Evolutionary conservation across 2,329 filamentous ascomycete genomes (phyloP).

Genomic region (Magnaporthales sp.): DNA sequence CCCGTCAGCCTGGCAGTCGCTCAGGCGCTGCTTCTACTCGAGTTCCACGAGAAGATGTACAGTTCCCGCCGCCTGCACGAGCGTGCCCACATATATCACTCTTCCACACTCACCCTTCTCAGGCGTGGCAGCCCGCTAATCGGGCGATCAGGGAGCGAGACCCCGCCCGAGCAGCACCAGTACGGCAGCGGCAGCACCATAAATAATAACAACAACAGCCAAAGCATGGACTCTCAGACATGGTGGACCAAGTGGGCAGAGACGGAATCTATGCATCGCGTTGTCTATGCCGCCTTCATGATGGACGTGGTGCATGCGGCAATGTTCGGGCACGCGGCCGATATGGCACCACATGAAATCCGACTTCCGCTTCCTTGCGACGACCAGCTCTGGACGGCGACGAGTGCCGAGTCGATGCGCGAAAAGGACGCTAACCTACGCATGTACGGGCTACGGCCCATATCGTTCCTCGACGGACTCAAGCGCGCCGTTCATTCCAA

Average conservation of each 20-base stretch:
- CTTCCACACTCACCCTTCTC: constrained; percentile 76
- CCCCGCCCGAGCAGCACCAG: constrained; percentile 53
- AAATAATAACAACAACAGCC: constrained; percentile 18
- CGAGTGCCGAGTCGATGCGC: constrained; percentile 67
- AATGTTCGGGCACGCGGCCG: constrained; percentile 84
- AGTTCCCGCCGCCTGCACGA: constrained; percentile 77
- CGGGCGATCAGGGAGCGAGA: constrained; percentile 69
- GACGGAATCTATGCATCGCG: constrained; percentile 76
- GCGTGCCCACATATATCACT: constrained; percentile 82
- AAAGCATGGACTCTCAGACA: constrained; percentile 29
- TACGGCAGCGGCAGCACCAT: constrained; percentile 21
- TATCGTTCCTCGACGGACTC: constrained; percentile 75
- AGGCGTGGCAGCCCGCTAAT: constrained; percentile 79
- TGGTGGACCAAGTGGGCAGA: constrained; percentile 89
- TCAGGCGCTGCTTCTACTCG: constrained; percentile 72
- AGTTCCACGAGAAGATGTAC: constrained; percentile 85
- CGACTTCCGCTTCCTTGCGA: constrained; percentile 79
- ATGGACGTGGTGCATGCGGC: constrained; percentile 83
- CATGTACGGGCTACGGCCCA: constrained; percentile 69
- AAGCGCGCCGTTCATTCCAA: constrained; percentile 77
- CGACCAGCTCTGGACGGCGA: constrained; percentile 77
- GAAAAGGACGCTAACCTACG: constrained; percentile 68
- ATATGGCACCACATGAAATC: constrained; percentile 88
- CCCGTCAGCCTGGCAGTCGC: constrained; percentile 85
- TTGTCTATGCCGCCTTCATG: constrained; percentile 83